Evolutionary conservation across 306 rosid species (phyloP), one percentile per base, ranked within the genome.

Genomic region (Heteromeles arbutifolia): DNA sequence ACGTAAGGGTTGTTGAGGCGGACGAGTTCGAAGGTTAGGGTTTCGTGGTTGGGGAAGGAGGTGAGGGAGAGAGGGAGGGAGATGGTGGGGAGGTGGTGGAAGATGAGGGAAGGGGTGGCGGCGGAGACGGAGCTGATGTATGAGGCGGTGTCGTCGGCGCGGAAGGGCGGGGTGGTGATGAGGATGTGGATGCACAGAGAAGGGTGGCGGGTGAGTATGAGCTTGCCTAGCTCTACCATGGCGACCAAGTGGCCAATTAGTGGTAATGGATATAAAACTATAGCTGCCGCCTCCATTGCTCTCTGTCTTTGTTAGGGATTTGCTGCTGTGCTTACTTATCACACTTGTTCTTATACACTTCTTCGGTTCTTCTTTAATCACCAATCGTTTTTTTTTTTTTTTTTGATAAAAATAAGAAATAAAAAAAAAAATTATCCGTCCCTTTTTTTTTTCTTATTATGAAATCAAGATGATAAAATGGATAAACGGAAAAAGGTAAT

Each of bases 261-360:
- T 18, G 89, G 83, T 10, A 80, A 24, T 43, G 89, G 85, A 78
- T 83, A 86, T 8, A 86, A 66, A 77, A 86, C 83, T 22, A 83
- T 15, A 1, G 87, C 86, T n/a, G 5, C 44, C 3, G 0, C 24
- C 59, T 67, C 28, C 79, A 76, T 76, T 2, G 39, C 32, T 15
- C 24, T 5, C 48, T 22, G 10, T 45, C 54, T 59, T 3, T 26
- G 37, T 58, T 15, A 5, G 31, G 5, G 64, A 24, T 44, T 44
- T 11, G 50, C 15, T 3, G 50, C 19, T 6, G 39, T 13, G 37
- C 37, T 26, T 11, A 8, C 25, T 54, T 26, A 26, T 8, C 24
- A n/a, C 59, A 18, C 24, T 3, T 8, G 17, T 11, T 44, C 50
- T 44, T 44, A 44, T 44, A 44, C 1, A 44, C 50, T 3, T 12